These are phyloP conservation scores for Cryphonectria nitschkei DNA, from an alignment of 2,329 filamentous ascomycete genomes.

Conservation along the genomic window DNA sequence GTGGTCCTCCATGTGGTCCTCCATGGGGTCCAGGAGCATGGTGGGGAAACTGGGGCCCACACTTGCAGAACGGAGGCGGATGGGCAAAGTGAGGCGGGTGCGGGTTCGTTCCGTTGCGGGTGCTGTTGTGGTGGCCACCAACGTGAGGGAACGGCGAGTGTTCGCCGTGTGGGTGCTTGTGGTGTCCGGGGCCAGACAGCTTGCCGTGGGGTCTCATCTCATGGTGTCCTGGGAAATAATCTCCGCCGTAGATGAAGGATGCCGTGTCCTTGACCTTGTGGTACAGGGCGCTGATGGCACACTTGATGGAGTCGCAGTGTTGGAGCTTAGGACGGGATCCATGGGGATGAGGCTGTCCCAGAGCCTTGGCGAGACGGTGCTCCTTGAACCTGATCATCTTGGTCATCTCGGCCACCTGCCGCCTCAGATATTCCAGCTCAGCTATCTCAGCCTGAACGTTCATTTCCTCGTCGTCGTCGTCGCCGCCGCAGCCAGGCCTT, in stretches of 20 bases:
- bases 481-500: constrained; percentile 30
- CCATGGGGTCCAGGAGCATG: constrained; percentile 27
- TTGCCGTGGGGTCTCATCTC: constrained; percentile 31
- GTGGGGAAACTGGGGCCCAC: constrained; percentile 34
- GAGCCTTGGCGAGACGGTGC: constrained; percentile 42
- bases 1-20: constrained; percentile 20
- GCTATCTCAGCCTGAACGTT: constrained; percentile 47
- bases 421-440: constrained; percentile 48
- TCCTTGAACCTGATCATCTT: constrained; percentile 49
- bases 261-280: constrained; percentile 44
- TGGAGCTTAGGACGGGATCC: constrained; percentile 35
- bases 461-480: constrained; percentile 33
- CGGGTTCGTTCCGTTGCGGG: constrained; percentile 34
- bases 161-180: constrained; percentile 30
- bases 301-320: constrained; percentile 48
- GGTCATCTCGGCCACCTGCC: constrained; percentile 46
- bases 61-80: constrained; percentile 37
- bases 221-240: constrained; percentile 28
- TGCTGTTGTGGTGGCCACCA: constrained; percentile 27
- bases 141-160: constrained; percentile 31
- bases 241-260: constrained; percentile 38
- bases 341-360: constrained; percentile 33
- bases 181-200: constrained; percentile 29
- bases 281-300: constrained; percentile 46
- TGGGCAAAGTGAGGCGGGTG: constrained; percentile 33